These are phyloP conservation scores for Neonectria hederae DNA, from an alignment of 2,329 filamentous ascomycete genomes.

Conservation along the genomic window DNA sequence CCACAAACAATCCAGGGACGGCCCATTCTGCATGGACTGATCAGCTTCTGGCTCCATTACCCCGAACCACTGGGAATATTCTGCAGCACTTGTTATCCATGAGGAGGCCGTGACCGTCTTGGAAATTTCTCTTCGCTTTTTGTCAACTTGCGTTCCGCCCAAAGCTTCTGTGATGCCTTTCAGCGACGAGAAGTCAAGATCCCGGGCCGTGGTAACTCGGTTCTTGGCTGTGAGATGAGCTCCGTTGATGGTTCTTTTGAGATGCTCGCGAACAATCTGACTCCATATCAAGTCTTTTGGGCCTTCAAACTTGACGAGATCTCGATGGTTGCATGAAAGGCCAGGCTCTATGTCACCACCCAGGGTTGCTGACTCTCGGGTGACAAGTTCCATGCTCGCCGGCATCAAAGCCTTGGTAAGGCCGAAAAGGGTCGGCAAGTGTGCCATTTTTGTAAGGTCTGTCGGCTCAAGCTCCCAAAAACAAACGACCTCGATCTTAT, in stretches of 20 bases:
- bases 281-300: slow-evolving; percentile 49
- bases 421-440: slow-evolving; percentile 26
- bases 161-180: slow-evolving; percentile 46
- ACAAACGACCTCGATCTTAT: slow-evolving; percentile 49
- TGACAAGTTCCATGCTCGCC: slow-evolving; percentile 49
- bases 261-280: slow-evolving; percentile 48
- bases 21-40: not conserved
- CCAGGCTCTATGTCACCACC: slow-evolving; percentile 47
- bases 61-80: slow-evolving; percentile 49
- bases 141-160: slow-evolving; percentile 47
- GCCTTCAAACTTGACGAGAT: slow-evolving; percentile 54
- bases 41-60: slow-evolving; percentile 24
- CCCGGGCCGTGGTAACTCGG: slow-evolving; percentile 49
- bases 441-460: slow-evolving; percentile 44
- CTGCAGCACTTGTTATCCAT: slow-evolving; percentile 50
- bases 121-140: slow-evolving; percentile 45
- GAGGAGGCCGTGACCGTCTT: slow-evolving; percentile 47
- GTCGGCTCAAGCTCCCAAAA: slow-evolving; percentile 54
- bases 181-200: slow-evolving; percentile 47
- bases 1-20: slow-evolving; percentile 48
- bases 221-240: slow-evolving; percentile 49
- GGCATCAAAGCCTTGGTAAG: slow-evolving; percentile 37
- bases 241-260: slow-evolving; percentile 51
- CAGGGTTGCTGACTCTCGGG: slow-evolving; percentile 51
- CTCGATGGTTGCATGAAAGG: slow-evolving; percentile 51